A percentile compares a stretch with the other conserved stretches of the same genome.
phyloP scores from a whole-genome alignment of 768 basidiomycete genomes.

The Boletales sp. region DNA sequence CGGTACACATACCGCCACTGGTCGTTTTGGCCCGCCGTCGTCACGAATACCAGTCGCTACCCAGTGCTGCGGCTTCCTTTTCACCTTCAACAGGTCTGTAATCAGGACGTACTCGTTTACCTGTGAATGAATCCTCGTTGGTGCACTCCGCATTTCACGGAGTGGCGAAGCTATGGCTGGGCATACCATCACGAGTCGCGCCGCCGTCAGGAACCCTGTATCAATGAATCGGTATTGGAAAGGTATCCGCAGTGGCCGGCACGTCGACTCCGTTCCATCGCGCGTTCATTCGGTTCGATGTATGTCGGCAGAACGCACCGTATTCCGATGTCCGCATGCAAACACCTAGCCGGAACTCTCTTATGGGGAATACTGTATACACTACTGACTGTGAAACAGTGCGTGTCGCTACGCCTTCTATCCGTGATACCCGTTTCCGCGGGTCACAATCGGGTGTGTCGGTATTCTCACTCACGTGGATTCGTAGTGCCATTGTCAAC shows the following conservation, averaged over 20 bases:
- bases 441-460: conserved; percentile 16
- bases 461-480: neutral
- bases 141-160: conserved; percentile 7
- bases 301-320: neutral
- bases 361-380: neutral
- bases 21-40: neutral
- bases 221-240: neutral
- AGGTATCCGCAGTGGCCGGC: neutral
- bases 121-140: neutral
- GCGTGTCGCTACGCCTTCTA: too few species aligned
- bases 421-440: conserved; percentile 2
- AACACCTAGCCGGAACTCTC: neutral
- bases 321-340: neutral
- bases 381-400: neutral
- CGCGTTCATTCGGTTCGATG: neutral
- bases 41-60: neutral
- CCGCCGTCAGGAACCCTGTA: neutral
- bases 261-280: neutral
- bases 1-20: neutral
- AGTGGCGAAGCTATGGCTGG: neutral
- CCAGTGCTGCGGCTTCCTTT: neutral
- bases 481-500: neutral
- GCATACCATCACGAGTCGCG: neutral
- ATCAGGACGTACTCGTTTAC: too few species aligned
- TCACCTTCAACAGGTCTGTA: neutral